phyloP scores from a whole-genome alignment of 2,329 filamentous ascomycete species.

The Metarhizium rileyi region DNA sequence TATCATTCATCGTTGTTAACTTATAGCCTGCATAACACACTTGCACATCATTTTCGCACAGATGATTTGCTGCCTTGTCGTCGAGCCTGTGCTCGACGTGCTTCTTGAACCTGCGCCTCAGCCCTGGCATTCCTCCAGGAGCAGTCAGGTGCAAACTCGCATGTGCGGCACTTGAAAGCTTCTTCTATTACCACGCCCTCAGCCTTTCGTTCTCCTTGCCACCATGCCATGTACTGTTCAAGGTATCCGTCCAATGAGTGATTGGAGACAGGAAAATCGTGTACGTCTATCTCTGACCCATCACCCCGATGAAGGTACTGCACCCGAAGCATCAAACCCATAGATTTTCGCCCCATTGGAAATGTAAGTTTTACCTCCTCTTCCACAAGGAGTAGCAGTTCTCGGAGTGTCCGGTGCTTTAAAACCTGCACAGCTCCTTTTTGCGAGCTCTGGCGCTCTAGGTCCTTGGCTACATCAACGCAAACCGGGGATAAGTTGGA shows the following conservation, averaged over 20 bases:
- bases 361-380: conserved; percentile 43
- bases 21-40: too few species aligned
- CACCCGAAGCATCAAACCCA: conserved; percentile 42
- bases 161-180: conserved; percentile 77
- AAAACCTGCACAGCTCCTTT: conserved; percentile 21
- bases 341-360: conserved; percentile 34
- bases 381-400: conserved; percentile 35
- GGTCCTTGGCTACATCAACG: neutral
- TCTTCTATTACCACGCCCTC: conserved; percentile 74
- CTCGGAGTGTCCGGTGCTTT: conserved; percentile 37
- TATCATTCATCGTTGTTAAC: too few species aligned
- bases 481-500: conserved; percentile 20
- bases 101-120: conserved; percentile 25
- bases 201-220: conserved; percentile 65
- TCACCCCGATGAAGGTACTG: conserved; percentile 44
- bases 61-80: neutral
- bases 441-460: neutral
- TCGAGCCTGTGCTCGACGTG: conserved; percentile 7
- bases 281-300: conserved; percentile 42
- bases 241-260: conserved; percentile 57
- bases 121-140: conserved; percentile 67
- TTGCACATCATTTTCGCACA: neutral
- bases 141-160: conserved; percentile 73
- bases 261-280: conserved; percentile 58
- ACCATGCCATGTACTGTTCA: conserved; percentile 68